Evolutionary conservation across 2,329 filamentous ascomycete species (phyloP).

Genomic region (Colletotrichum tanaceti): DNA sequence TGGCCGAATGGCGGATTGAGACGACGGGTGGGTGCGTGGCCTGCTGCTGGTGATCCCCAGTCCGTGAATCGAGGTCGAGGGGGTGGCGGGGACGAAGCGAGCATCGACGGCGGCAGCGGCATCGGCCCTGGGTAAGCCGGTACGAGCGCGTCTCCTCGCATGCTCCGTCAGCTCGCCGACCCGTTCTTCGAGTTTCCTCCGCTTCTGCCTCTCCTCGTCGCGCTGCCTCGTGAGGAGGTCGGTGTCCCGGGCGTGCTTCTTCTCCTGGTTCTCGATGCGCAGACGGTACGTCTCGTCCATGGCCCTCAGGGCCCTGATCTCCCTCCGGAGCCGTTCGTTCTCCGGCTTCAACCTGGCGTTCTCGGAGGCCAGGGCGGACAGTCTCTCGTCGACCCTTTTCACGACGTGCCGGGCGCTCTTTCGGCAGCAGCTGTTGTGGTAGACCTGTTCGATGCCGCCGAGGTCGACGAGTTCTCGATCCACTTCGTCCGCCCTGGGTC

Average conservation of each 20-base stretch:
- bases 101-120: constrained; percentile 21
- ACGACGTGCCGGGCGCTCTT: constrained; percentile 52
- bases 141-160: not conserved
- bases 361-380: constrained; percentile 41
- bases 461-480: constrained; percentile 57
- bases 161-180: constrained; percentile 42
- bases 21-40: constrained; percentile 17
- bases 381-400: constrained; percentile 53
- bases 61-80: not conserved
- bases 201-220: constrained; percentile 50
- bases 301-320: constrained; percentile 52
- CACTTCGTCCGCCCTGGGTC: constrained; percentile 52
- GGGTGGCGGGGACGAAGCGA: not conserved
- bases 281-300: constrained; percentile 55
- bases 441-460: constrained; percentile 60
- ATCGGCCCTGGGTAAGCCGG: constrained; percentile 38
- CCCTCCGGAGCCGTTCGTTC: constrained; percentile 49
- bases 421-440: constrained; percentile 58
- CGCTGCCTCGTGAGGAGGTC: constrained; percentile 50
- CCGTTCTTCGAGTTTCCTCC: constrained; percentile 47
- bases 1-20: not conserved
- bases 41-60: not conserved
- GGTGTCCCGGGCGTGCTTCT: constrained; percentile 49
- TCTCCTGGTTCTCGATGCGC: constrained; percentile 52
- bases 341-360: constrained; percentile 47